These are phyloP conservation scores for Saussurea involucrata DNA, from an alignment of 129 eudicot species.

Conservation along the genomic window DNA sequence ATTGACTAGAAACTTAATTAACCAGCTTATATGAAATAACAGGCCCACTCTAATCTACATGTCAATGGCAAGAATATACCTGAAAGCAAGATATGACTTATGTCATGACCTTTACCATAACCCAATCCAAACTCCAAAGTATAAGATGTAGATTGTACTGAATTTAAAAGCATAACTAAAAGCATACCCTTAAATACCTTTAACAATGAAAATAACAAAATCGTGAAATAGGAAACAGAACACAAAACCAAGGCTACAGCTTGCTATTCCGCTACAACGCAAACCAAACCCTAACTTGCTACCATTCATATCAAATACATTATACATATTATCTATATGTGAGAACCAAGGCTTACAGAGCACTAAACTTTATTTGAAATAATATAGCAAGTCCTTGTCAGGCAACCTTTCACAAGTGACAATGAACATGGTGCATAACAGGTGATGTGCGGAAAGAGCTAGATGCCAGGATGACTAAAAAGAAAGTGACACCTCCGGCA, in stretches of 20 bases:
- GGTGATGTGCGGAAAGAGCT: background rate
- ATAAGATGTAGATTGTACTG: background rate
- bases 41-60: constrained; percentile 6
- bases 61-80: background rate
- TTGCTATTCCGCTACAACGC: background rate
- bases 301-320: background rate
- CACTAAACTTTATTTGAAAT: background rate
- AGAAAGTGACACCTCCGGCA: background rate
- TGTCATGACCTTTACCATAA: background rate
- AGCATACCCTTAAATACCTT: background rate
- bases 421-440: background rate
- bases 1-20: background rate
- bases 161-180: background rate
- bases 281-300: background rate
- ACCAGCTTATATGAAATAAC: constrained; percentile 9
- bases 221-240: background rate
- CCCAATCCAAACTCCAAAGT: background rate
- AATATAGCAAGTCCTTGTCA: background rate
- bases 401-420: background rate
- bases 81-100: background rate
- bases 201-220: background rate
- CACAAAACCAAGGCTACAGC: constrained; percentile 5
- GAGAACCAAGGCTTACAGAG: background rate
- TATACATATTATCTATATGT: background rate
- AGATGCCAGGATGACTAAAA: background rate